Base-by-base conservation (phyloP, 108 stramenopile species). In the Cyclotella sp. region DNA sequence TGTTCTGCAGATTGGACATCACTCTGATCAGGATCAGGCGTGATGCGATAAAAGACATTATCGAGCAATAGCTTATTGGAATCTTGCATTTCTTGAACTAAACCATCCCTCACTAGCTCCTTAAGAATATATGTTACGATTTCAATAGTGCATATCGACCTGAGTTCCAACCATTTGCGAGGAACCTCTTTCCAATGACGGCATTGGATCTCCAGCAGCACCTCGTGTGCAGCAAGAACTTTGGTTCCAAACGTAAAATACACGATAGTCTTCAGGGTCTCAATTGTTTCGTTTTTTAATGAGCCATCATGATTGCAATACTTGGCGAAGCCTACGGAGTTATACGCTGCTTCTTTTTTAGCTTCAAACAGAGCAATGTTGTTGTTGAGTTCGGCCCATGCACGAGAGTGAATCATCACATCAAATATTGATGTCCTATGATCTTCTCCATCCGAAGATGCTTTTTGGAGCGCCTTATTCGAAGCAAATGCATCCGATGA, bases 401-500 rank as follows among this genome's bases (percentile, higher is more conserved):
- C 72, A 27, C 78, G 73, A 45, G 89, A 91, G 45, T 89, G 60
- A 41, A 55, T 57, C 76, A 95, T 73, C 19, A 90, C 67, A 45
- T 93, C 90, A 66, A 95, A 88, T 19, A 95, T 78, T 5, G 88
- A 82, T 12, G 73, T 72, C 30, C 73, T 62, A n/a, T 54, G 66
- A 21, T 86, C 78, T 42, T 94, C 85, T 51, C 69, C 85, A 18
- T 76, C 71, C 26, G 77, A 70, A n/a, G 76, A 52, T 46, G 70
- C 63, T 78, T 87, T 87, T 63, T 79, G 51, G 22, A 86, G 77
- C 51, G 78, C 80, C 22, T 89, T 78, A 24, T 85, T 78, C 29
- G 87, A 55, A 61, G 87, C 43, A 68, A 93, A 95, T 14, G 75
- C 87, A 63, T 89, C 89, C 0, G 90, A 93, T 54, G 89, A 92